Evolutionary conservation across 2,329 filamentous ascomycete genomes (phyloP).

Genomic region (Fusarium dlaminii): DNA sequence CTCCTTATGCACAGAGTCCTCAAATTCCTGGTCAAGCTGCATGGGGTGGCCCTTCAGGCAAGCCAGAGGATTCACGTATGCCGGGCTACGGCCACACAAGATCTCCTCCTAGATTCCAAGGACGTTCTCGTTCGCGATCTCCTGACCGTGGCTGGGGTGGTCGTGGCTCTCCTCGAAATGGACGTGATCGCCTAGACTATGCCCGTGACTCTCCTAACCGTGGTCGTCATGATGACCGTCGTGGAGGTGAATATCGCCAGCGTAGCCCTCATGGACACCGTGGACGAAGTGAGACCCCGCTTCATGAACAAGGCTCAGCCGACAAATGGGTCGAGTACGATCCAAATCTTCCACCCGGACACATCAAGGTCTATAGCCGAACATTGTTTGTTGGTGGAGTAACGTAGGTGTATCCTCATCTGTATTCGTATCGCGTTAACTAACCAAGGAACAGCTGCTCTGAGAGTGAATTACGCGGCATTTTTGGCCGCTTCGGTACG

Average conservation of each 20-base stretch:
- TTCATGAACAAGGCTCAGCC: constrained; percentile 47
- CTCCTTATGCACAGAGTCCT: constrained; percentile 54
- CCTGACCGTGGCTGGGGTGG: constrained; percentile 78
- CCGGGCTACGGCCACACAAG: constrained; percentile 66
- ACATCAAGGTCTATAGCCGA: constrained; percentile 92
- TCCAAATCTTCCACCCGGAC: constrained; percentile 73
- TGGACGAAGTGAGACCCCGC: constrained; percentile 69
- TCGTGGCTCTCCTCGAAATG: constrained; percentile 70
- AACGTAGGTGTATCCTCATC: constrained; percentile 66
- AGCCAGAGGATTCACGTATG: constrained; percentile 63
- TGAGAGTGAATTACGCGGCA: constrained; percentile 81
- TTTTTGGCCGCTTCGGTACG: constrained; percentile 83
- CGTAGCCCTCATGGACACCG: constrained; percentile 81
- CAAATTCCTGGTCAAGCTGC: constrained; percentile 50
- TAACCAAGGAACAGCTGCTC: constrained; percentile 65
- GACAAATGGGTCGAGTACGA: constrained; percentile 85
- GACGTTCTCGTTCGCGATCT: constrained; percentile 80
- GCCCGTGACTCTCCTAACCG: constrained; percentile 74
- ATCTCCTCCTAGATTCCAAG: constrained; percentile 68
- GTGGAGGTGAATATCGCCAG: constrained; percentile 81
- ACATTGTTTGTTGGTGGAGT: constrained; percentile 98
- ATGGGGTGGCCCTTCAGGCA: constrained; percentile 45
- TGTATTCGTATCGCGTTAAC: constrained; percentile 6
- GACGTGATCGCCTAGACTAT: constrained; percentile 76
- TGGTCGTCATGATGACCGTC: constrained; percentile 66